A percentile compares a stretch with the other conserved stretches of the same genome.
Evolutionary conservation across 1,139 yeast species (phyloP).

Genomic region (Pichia sp.): DNA sequence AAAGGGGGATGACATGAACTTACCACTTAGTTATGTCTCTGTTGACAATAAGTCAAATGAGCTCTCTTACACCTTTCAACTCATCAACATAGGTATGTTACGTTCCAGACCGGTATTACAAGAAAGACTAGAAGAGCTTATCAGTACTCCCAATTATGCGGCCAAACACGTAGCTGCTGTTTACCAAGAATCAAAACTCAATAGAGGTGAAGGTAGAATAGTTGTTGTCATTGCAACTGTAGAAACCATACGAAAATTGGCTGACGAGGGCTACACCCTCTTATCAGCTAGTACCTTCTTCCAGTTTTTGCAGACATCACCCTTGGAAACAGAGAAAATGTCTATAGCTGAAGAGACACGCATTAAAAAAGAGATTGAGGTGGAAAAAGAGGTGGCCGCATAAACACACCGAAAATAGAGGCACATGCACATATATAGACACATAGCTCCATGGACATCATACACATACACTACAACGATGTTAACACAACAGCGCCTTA

Average conservation of each 20-base stretch:
- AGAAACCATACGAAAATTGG: slow-evolving; percentile 23
- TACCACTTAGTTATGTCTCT: slow-evolving; percentile 22
- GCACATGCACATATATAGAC: no score
- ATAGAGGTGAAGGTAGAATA: slow-evolving; percentile 24
- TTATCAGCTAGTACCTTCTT: background rate
- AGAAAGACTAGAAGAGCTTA: slow-evolving; percentile 10
- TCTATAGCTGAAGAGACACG: slow-evolving; percentile 7
- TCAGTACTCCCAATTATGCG: slow-evolving; percentile 15
- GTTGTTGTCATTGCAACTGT: slow-evolving; percentile 24
- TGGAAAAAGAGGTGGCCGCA: no score
- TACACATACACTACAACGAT: no score
- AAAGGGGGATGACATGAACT: slow-evolving; percentile 29
- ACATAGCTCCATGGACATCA: no score
- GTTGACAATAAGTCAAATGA: slow-evolving; percentile 33
- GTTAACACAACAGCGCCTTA: no score
- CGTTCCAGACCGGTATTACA: slow-evolving; percentile 19
- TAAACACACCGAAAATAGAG: no score
- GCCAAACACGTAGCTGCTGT: slow-evolving; percentile 15
- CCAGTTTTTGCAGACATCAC: slow-evolving; percentile 1
- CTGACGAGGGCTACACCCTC: slow-evolving; percentile 15
- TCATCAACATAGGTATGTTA: slow-evolving; percentile 34
- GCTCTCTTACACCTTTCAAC: slow-evolving; percentile 39
- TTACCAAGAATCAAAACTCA: slow-evolving; percentile 17
- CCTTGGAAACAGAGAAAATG: slow-evolving; percentile 1
- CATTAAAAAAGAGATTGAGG: no score